Percentiles rank a stretch among this genome's conserved stretches.
Conservation (phyloP, 495 filamentous ascomycete species). For the Lophium mytilinum region DNA sequence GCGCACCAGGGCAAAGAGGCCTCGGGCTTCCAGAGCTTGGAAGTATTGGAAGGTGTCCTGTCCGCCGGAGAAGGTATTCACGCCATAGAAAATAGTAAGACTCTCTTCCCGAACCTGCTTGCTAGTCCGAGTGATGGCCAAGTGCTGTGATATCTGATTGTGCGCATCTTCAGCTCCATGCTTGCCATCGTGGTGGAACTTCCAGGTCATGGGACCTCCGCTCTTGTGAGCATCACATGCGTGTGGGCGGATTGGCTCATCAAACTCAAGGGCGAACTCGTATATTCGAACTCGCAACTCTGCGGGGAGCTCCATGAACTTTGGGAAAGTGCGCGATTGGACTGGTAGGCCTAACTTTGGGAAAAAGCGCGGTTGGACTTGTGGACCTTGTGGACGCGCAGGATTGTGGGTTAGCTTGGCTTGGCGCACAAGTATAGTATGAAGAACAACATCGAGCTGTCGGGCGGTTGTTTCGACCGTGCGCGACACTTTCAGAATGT, state of each 20-base stretch:
- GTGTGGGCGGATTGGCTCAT: not conserved
- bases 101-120: conserved; percentile 3
- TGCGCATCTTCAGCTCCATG: not conserved
- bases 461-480: too few species aligned
- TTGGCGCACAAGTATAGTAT: too few species aligned
- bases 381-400: too few species aligned
- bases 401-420: too few species aligned
- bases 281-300: conserved; percentile 1
- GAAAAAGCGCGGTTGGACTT: not conserved
- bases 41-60: conserved; percentile 3
- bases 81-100: conserved; percentile 7
- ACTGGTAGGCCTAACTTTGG: not conserved
- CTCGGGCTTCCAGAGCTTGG: not conserved
- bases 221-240: not conserved
- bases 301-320: conserved; percentile 4
- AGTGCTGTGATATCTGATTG: not conserved
- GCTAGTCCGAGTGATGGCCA: conserved; percentile 2
- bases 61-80: conserved; percentile 1
- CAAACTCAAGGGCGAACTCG: not conserved
- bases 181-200: conserved; percentile 5
- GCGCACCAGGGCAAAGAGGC: conserved; percentile 7
- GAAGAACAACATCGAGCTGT: too few species aligned
- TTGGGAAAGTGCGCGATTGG: not conserved
- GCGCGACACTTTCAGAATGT: too few species aligned
- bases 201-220: not conserved